Base-by-base conservation (phyloP, 495 filamentous ascomycete species). In the Articulospora tetracladia region DNA sequence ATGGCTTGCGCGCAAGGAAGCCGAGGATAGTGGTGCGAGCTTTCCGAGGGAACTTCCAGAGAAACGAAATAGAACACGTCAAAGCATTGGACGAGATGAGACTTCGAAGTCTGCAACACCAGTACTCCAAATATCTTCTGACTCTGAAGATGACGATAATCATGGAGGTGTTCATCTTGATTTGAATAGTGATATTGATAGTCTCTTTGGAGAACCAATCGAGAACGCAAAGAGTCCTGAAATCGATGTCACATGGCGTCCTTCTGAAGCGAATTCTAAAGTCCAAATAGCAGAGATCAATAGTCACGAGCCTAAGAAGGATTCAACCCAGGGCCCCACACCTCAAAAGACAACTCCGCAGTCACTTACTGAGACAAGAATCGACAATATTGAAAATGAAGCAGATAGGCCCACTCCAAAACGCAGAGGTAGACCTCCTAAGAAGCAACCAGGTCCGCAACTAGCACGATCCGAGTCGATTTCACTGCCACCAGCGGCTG, bases 131-230 rank as follows among this genome's bases (percentile, higher is more conserved):
- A 57, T 63, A 1, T 60, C 52, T 26, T 62, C 64, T 55, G 57
- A 23, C 19, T 44, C 48, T 13, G 57, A 58, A 4, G 50, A 56
- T 46, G 39, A 62, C 46, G 39, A 44, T n/a, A 39, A 56, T 15
- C 47, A 62, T 53, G 55, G 32, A 30, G 53, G 26, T 25, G 53
- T 55, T 15, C 26, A 15, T 1, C 3, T 63, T 17, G 57, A 27
- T 17, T 23, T 39, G 10, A 46, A 57, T 17, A 52, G 27, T 41
- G 51, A 63, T 30, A 23, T 32, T 41, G 57, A 67, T 55, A 67
- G 64, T 59, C 57, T 67, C 17, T 63, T 63, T 55, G 64, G 57
- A 19, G 64, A 67, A 49, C 60, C 53, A n/a, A 41, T 48, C 19
- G 53, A 60, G 23, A 54, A 27, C 46, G 28, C 39, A n/a, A 34